Percentiles rank a stretch among this genome's conserved stretches.
phyloP scores from a whole-genome alignment of 257 asterid species.

The Nicotiana obtusifolia region DNA sequence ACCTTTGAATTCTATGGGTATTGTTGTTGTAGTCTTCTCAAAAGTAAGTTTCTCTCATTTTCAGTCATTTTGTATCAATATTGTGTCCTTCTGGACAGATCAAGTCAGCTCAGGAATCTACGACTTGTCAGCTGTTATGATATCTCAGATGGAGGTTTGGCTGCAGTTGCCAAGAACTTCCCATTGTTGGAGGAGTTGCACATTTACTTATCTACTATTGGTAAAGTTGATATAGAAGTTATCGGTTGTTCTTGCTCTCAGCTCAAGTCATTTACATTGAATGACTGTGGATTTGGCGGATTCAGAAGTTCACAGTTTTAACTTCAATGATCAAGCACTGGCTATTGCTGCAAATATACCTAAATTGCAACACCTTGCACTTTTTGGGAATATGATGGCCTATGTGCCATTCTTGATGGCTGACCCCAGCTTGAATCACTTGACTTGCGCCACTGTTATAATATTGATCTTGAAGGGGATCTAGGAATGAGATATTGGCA shows the following conservation, averaged over 20 bases:
- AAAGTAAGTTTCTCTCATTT: too few relatives aligned
- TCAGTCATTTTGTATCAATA: too few relatives aligned
- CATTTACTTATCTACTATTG: background rate
- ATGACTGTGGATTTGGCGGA: background rate
- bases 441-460: constrained; percentile 33
- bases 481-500: constrained; percentile 25
- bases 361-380: constrained; percentile 31
- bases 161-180: constrained; percentile 23
- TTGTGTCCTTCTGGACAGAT: constrained; percentile 24
- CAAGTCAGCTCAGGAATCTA: constrained; percentile 32
- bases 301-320: background rate
- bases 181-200: constrained; percentile 48
- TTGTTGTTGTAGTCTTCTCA: too few relatives aligned
- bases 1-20: too few relatives aligned
- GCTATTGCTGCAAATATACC: constrained; percentile 42
- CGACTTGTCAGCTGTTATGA: constrained; percentile 13
- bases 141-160: constrained; percentile 10
- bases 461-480: constrained; percentile 25
- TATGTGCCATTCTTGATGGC: constrained; percentile 36
- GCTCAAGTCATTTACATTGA: constrained; percentile 29
- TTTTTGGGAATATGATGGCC: constrained; percentile 28
- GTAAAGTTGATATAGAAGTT: constrained; percentile 5
- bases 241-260: constrained; percentile 34
- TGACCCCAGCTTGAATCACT: constrained; percentile 49
- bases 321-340: constrained; percentile 16